Conservation (phyloP, 345 rosid genomes). For the Brassica cretica region DNA sequence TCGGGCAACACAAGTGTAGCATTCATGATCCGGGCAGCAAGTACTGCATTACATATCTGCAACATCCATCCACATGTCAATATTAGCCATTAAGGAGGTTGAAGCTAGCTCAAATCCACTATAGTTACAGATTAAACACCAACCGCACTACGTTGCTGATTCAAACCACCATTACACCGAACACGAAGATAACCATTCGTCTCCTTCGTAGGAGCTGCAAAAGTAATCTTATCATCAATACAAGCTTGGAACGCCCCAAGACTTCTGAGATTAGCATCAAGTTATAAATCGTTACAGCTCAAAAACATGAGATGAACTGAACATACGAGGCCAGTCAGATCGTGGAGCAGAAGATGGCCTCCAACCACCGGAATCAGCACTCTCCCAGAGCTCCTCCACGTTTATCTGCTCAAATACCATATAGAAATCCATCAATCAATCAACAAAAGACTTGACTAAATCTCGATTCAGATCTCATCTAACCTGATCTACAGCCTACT, state of each 20-base stretch:
- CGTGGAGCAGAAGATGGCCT: conserved; percentile 97
- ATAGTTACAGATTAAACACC: conserved; percentile 19
- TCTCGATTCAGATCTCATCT: conserved; percentile 13
- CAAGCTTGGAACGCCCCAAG: conserved; percentile 24
- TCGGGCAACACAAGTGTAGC: conserved; percentile 97
- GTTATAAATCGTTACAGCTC: conserved; percentile 28
- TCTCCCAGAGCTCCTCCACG: conserved; percentile 86
- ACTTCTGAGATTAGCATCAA: conserved; percentile 32
- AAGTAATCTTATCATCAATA: conserved; percentile 18
- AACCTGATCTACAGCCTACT: conserved; percentile 20
- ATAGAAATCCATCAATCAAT: conserved; percentile 6
- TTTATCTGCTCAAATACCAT: conserved; percentile 50
- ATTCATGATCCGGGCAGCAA: conserved; percentile 99
- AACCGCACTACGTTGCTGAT: conserved; percentile 98
- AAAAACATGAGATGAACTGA: conserved; percentile 38
- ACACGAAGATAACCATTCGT: conserved; percentile 92
- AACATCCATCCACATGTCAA: conserved; percentile 29
- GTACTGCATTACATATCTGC: conserved; percentile 98
- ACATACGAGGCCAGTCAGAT: conserved; percentile 86
- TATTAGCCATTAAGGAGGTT: background rate
- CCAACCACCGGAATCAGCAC: conserved; percentile 86
- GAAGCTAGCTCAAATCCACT: conserved; percentile 11
- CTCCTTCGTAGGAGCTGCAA: conserved; percentile 84
- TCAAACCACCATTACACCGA: conserved; percentile 96
- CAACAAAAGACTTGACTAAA: background rate